A percentile compares a stretch with the other conserved stretches of the same genome.
Evolutionary conservation across 2,329 filamentous ascomycete species (phyloP).

Genomic region (Colletotrichum neosansevieriae): DNA sequence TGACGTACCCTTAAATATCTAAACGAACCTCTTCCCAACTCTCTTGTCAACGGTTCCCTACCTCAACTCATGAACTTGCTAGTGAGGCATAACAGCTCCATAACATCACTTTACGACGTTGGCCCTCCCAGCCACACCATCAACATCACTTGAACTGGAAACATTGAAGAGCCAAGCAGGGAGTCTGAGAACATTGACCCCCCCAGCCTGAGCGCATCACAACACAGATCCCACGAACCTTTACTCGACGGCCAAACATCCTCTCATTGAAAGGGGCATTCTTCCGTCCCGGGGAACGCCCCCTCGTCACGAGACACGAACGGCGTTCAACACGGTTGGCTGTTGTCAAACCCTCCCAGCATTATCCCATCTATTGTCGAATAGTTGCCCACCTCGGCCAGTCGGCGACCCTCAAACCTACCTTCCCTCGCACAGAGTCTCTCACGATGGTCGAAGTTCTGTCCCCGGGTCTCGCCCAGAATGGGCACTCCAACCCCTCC

Average conservation of each 20-base stretch:
- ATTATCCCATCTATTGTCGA: slow-evolving; percentile 21
- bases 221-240: not conserved
- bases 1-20: slow-evolving; percentile 35
- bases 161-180: slow-evolving; percentile 4
- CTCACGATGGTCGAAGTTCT: slow-evolving; percentile 51
- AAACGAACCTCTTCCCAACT: slow-evolving; percentile 27
- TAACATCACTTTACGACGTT: slow-evolving; percentile 40
- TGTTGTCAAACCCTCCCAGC: slow-evolving; percentile 13
- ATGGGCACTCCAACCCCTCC: slow-evolving; percentile 35
- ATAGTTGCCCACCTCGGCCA: slow-evolving; percentile 25
- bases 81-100: slow-evolving; percentile 50
- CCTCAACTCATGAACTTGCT: slow-evolving; percentile 54
- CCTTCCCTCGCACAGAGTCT: slow-evolving; percentile 10
- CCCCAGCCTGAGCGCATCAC: slow-evolving; percentile 8
- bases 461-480: slow-evolving; percentile 41
- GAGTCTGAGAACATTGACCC: not conserved
- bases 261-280: slow-evolving; percentile 18
- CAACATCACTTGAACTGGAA: slow-evolving; percentile 27
- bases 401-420: not conserved
- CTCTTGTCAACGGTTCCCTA: slow-evolving; percentile 24
- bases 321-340: slow-evolving; percentile 18
- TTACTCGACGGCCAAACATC: slow-evolving; percentile 10
- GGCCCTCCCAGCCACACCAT: slow-evolving; percentile 43
- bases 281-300: slow-evolving; percentile 4
- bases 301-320: slow-evolving; percentile 13